phyloP scores from a whole-genome alignment of 441 rosid genomes.

The Capsella rubella region DNA sequence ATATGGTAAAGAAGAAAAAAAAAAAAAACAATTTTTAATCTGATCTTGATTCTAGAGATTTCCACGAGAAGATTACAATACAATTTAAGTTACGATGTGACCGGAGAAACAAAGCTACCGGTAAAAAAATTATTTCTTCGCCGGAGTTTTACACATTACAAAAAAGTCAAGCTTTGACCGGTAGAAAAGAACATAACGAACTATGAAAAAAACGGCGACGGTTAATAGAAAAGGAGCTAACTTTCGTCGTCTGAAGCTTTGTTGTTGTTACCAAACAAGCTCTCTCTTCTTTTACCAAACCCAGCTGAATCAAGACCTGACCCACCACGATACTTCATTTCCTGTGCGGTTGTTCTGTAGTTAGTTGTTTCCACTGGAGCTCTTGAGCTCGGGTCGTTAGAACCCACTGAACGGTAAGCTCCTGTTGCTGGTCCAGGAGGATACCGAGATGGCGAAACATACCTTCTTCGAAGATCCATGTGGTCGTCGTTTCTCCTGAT shows the following conservation, averaged over 20 bases:
- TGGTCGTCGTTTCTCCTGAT: constrained; percentile 63
- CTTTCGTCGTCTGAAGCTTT: constrained; percentile 63
- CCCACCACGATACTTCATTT: constrained; percentile 60
- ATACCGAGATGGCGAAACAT: constrained; percentile 71
- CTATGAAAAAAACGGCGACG: neutral
- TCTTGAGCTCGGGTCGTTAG: constrained; percentile 63
- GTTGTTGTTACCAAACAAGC: constrained; percentile 63
- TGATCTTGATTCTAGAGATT: constrained; percentile 9
- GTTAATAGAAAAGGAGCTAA: constrained; percentile 27
- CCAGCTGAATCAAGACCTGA: constrained; percentile 67
- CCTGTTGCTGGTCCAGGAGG: constrained; percentile 56
- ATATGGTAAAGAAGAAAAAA: neutral
- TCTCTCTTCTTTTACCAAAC: constrained; percentile 77
- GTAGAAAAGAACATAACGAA: constrained; percentile 2
- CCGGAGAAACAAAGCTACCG: constrained; percentile 26
- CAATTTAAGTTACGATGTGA: neutral
- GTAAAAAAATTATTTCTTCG: neutral
- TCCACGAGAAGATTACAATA: neutral
- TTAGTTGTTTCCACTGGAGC: constrained; percentile 59
- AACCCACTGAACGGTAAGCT: constrained; percentile 58
- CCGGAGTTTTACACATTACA: constrained; percentile 31
- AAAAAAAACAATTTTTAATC: neutral
- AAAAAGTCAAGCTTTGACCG: constrained; percentile 22
- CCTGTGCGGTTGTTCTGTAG: constrained; percentile 66
- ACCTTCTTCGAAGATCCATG: constrained; percentile 75